Evolutionary conservation across 495 filamentous ascomycete genomes (phyloP).

Genomic region (Aspergillus saccharolyticus): DNA sequence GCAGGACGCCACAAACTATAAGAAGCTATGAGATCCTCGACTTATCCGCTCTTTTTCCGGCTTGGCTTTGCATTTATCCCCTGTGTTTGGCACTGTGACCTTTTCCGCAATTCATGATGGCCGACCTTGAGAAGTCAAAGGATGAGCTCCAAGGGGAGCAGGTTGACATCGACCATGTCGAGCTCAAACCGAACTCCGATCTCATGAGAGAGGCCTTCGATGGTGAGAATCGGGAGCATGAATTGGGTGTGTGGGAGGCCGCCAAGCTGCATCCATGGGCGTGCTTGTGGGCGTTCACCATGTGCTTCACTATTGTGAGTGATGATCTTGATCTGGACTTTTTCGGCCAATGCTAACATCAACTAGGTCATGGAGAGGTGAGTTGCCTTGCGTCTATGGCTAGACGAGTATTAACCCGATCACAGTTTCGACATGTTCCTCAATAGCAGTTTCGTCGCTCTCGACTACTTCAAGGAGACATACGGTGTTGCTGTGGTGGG

Average conservation of each 20-base stretch:
- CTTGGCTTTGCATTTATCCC: not conserved
- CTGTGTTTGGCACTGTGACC: not conserved
- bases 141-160: slow-evolving; percentile 13
- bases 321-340: too few species aligned
- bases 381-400: too few species aligned
- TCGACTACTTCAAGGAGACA: slow-evolving; percentile 18
- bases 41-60: not conserved
- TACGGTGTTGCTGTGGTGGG: slow-evolving; percentile 22
- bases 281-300: slow-evolving; percentile 39
- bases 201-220: slow-evolving; percentile 33
- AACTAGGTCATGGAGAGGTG: slow-evolving; percentile 35
- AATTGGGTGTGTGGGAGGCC: slow-evolving; percentile 25
- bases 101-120: not conserved
- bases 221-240: slow-evolving; percentile 29
- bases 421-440: slow-evolving; percentile 40
- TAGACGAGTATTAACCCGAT: too few species aligned
- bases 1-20: not conserved
- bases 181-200: slow-evolving; percentile 25
- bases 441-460: slow-evolving; percentile 34
- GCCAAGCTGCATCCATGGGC: slow-evolving; percentile 44
- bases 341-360: slow-evolving; percentile 7
- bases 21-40: not conserved
- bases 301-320: slow-evolving; percentile 40
- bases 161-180: slow-evolving; percentile 19
- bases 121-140: not conserved